Evolutionary conservation across 305 asterid genomes (phyloP).

Genomic region (Solanum hybrid): DNA sequence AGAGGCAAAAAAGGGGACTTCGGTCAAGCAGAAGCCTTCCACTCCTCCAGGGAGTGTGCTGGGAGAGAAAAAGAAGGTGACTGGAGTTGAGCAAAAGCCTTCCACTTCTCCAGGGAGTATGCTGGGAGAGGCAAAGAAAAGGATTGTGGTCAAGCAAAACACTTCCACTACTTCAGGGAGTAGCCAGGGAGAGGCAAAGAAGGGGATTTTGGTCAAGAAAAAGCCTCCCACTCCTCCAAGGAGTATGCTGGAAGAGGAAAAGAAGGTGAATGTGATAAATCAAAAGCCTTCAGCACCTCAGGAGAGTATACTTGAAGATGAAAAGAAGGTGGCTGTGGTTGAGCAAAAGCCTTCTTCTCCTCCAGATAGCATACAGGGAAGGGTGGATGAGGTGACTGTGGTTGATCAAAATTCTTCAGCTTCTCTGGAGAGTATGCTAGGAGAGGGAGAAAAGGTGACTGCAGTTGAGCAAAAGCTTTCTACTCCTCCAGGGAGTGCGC

Average conservation of each 20-base stretch:
- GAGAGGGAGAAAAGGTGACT: constrained; percentile 15
- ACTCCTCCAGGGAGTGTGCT: background rate
- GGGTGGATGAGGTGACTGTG: constrained; percentile 9
- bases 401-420: background rate
- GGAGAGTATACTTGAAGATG: background rate
- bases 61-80: constrained; percentile 2
- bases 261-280: constrained; percentile 13
- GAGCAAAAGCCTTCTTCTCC: background rate
- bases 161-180: background rate
- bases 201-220: background rate
- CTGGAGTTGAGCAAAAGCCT: background rate
- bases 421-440: background rate
- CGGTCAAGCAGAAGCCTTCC: constrained; percentile 9
- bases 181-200: background rate
- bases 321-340: background rate
- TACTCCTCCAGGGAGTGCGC: background rate
- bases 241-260: constrained; percentile 9
- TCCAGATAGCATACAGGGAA: constrained; percentile 2
- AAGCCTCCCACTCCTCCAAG: constrained; percentile 1
- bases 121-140: constrained; percentile 15
- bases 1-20: constrained; percentile 11
- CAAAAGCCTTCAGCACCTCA: constrained; percentile 6
- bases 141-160: constrained; percentile 10
- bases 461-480: constrained; percentile 10
- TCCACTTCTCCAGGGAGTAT: background rate